Base-by-base conservation (phyloP, 2,329 filamentous ascomycete species). In the Cordyceps tenuipes region DNA sequence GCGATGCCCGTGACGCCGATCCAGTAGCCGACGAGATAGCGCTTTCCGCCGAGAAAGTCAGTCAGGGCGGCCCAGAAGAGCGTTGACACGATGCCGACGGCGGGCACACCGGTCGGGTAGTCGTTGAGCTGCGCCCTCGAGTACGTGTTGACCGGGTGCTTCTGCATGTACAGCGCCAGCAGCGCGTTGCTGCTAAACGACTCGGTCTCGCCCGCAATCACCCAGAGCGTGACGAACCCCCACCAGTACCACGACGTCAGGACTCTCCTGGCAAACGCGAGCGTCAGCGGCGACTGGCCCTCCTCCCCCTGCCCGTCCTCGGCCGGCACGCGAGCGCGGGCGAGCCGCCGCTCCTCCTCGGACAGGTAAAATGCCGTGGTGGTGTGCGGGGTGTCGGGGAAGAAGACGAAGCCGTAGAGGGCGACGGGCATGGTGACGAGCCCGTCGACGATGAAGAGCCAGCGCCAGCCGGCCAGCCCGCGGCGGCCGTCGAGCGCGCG, bases 361-460 rank as follows among this genome's bases (percentile, higher is more conserved):
- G 73, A 73, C 15, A 83, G 71, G 15, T 72, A 72, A 48, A 73
- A 73, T 0, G 76, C 76, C 1, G 72, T 72, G 0, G 78, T 73
- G 0, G 79, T 81, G 23, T 77, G 76, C 0, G 71, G 81, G 67
- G 62, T 81, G 19, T 74, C 72, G 0, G 73, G 73, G 50, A 75
- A 74, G 47, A 74, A 65, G 29, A 73, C 57, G 65, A 71, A 68
- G 15, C 72, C 72, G 12, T 71, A 71, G 0, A 72, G 17, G 2
- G 72, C 73, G 6, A 75, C 65, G 1, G 72, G 70, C 2, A 74
- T 63, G 3, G 72, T 74, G 1, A 75, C 77, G 1, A 79, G 74
- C 1, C 87, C 87, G 67, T 90, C 86, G 10, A 89, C 82, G 44
- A 89, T 86, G 71, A 89, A 89, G 0, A 89, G 75, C 86, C 84